phyloP scores from a whole-genome alignment of 129 eudicot species.

The Artemisia annua region DNA sequence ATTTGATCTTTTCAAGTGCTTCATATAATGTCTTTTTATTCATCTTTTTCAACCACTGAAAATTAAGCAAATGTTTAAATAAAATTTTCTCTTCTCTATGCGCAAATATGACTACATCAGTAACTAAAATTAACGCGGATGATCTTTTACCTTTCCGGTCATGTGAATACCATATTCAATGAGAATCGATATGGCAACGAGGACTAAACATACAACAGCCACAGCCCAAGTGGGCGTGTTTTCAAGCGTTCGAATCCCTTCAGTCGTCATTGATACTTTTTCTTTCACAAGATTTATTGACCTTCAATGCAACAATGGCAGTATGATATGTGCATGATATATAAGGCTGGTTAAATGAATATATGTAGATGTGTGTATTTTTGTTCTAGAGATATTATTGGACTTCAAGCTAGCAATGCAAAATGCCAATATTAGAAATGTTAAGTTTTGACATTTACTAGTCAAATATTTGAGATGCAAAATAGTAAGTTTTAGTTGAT shows the following conservation, averaged over 20 bases:
- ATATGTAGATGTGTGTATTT: slow-evolving; percentile 18
- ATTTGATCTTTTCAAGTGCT: slow-evolving; percentile 61
- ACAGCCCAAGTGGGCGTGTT: slow-evolving; percentile 76
- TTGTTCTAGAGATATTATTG: slow-evolving; percentile 9
- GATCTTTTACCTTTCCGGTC: slow-evolving; percentile 42
- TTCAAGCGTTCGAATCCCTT: slow-evolving; percentile 46
- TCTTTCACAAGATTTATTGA: slow-evolving; percentile 4
- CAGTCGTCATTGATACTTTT: slow-evolving; percentile 29
- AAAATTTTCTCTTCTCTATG: neutral
- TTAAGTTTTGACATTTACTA: neutral
- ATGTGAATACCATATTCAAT: slow-evolving; percentile 48
- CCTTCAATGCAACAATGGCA: slow-evolving; percentile 9
- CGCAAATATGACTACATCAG: neutral
- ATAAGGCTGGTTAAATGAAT: slow-evolving; percentile 5
- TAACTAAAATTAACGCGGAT: neutral
- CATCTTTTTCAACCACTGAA: slow-evolving; percentile 51
- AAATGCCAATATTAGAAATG: slow-evolving; percentile 14
- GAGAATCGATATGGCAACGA: slow-evolving; percentile 44
- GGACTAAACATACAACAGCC: slow-evolving; percentile 57
- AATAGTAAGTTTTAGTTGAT: slow-evolving; percentile 8
- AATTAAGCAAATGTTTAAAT: slow-evolving; percentile 12
- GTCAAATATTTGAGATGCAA: slow-evolving; percentile 22
- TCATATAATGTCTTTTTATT: slow-evolving; percentile 50
- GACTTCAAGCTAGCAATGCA: neutral
- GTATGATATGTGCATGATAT: slow-evolving; percentile 8